phyloP scores from a whole-genome alignment of 129 eudicot genomes.

The Helichrysum umbraculigerum region DNA sequence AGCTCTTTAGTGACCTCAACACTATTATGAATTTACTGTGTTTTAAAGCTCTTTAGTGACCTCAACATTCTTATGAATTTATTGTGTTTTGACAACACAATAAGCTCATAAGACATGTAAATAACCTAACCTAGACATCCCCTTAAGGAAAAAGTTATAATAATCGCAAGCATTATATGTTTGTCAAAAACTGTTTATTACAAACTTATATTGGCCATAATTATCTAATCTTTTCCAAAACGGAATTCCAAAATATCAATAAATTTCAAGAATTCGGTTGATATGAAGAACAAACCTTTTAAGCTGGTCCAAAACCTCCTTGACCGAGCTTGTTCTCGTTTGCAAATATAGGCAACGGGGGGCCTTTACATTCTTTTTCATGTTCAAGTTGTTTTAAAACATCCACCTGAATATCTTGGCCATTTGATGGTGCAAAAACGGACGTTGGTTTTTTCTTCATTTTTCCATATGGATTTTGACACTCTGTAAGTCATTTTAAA shows the following conservation, averaged over 20 bases:
- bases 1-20: too few species aligned
- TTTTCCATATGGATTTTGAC: constrained; percentile 17
- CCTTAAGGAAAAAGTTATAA: too few species aligned
- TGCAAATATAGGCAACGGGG: constrained; percentile 53
- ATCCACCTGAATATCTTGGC: constrained; percentile 38
- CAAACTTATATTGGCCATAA: neutral
- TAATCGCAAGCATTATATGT: neutral
- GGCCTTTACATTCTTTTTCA: constrained; percentile 45
- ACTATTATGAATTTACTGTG: too few species aligned
- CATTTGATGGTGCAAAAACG: constrained; percentile 26
- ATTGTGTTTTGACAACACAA: too few species aligned
- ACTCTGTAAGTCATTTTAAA: constrained; percentile 18
- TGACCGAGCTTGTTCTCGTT: constrained; percentile 71
- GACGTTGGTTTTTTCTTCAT: neutral
- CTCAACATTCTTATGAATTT: too few species aligned
- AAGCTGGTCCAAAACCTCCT: constrained; percentile 90
- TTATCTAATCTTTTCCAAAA: neutral
- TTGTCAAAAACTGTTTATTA: neutral
- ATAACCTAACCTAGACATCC: too few species aligned
- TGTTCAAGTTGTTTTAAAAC: constrained; percentile 37
- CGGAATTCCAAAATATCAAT: neutral
- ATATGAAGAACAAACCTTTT: constrained; percentile 50
- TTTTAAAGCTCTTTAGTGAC: too few species aligned
- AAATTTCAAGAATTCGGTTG: neutral
- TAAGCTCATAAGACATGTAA: too few species aligned